A percentile compares a stretch with the other conserved stretches of the same genome.
These are phyloP conservation scores for Adansonia rubrostipa DNA, from an alignment of 441 rosid species.

Conservation along the genomic window DNA sequence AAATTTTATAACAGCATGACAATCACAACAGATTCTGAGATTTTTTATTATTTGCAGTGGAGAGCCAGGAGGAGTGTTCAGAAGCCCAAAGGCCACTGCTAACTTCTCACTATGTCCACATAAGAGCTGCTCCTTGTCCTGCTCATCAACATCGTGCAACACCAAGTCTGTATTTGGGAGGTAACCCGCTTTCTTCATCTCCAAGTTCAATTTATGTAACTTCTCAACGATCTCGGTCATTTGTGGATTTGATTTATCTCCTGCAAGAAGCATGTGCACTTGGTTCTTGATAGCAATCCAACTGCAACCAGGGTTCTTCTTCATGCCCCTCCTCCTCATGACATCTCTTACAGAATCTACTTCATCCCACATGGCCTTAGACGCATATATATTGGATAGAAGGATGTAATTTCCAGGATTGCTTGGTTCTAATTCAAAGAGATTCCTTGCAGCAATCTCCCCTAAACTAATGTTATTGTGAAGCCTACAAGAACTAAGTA, in stretches of 20 bases:
- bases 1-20: slow-evolving; percentile 60
- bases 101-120: slow-evolving; percentile 69
- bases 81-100: slow-evolving; percentile 61
- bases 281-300: slow-evolving; percentile 61
- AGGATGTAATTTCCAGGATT: slow-evolving; percentile 63
- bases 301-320: slow-evolving; percentile 69
- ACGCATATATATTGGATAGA: slow-evolving; percentile 62
- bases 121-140: slow-evolving; percentile 59
- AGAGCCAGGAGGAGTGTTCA: slow-evolving; percentile 54
- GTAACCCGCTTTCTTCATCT: slow-evolving; percentile 52
- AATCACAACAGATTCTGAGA: slow-evolving; percentile 69
- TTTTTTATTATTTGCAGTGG: slow-evolving; percentile 63
- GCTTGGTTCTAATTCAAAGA: slow-evolving; percentile 51
- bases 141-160: slow-evolving; percentile 62
- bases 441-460: slow-evolving; percentile 55
- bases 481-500: slow-evolving; percentile 63
- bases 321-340: slow-evolving; percentile 54
- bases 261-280: slow-evolving; percentile 62
- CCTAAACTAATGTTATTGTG: slow-evolving; percentile 49
- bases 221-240: slow-evolving; percentile 49
- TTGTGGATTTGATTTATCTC: slow-evolving; percentile 60
- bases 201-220: slow-evolving; percentile 46
- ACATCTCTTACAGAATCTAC: slow-evolving; percentile 52
- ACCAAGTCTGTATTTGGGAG: slow-evolving; percentile 45
- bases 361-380: slow-evolving; percentile 55